Evolutionary conservation across 164 flowering plant genomes (phyloP), one percentile per base, ranked within the genome.

Genomic region (Stephania cephalantha): DNA sequence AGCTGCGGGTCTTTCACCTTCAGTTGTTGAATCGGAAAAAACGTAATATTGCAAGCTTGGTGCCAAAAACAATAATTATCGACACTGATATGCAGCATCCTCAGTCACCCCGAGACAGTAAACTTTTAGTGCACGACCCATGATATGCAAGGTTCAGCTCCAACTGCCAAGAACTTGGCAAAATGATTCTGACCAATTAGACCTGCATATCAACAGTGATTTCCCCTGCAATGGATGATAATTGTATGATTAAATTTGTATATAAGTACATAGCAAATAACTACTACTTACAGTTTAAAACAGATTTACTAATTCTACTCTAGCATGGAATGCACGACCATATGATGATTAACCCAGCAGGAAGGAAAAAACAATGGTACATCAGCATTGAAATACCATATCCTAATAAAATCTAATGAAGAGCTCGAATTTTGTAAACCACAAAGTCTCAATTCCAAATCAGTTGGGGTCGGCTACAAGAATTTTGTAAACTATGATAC

Each of bases 201-300:
- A 20, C 42, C 48, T 73, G 72, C 44, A 77, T 63, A 45, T 77
- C 76, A 73, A 55, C 42, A 42, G 75, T 52, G 44, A 75, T 35
- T 68, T 72, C 78, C 35, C 78, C 81, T 75, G 73, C 63, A 69
- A 74, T 10, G 48, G 55, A 45, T 65, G 9, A 42, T 7, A 48
- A 13, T 55, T 15, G 18, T 10, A 53, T 72, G 63, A 18, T n/a
- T 50, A 25, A 13, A 65, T 20, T 6, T 10, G n/a, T 50, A 11
- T 6, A 29, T 53, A 15, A 58, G 7, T 11, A 29, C 29, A n/a
- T 18, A n/a, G 53, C 53, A 8, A 35, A 2, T 18, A 61, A 61
- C 20, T 18, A 18, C 8, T 5, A 6, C n/a, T 58, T 17, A 15
- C 65, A 13, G 65, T 58, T n/a, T 20, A 44, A 44, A 18, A 64